Evolutionary conservation across 176 grass and related monocot species (phyloP).

Genomic region (Bolboschoenus planiculmis): DNA sequence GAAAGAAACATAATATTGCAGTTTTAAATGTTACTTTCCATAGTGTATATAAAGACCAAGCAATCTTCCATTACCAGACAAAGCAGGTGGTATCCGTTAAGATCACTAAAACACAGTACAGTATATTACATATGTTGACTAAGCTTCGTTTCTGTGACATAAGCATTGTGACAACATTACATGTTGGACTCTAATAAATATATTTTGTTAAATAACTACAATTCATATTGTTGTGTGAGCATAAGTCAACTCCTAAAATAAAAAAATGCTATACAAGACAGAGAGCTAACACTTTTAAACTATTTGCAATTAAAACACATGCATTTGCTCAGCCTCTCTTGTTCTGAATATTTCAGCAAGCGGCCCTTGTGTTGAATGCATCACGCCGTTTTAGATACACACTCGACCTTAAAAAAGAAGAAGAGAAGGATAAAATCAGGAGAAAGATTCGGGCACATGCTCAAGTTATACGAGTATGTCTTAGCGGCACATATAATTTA

Average conservation of each 20-base stretch:
- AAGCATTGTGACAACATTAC: not conserved
- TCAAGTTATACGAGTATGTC: conserved; percentile 61
- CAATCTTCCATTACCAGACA: not conserved
- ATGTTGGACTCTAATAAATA: not conserved
- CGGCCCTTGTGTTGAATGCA: conserved; percentile 58
- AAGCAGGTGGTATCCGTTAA: not conserved
- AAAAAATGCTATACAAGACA: not conserved
- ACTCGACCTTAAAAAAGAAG: conserved; percentile 48
- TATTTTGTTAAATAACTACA: not conserved
- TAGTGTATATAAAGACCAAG: not conserved
- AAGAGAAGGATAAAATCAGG: conserved; percentile 44
- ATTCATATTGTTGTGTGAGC: not conserved
- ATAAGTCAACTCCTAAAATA: not conserved
- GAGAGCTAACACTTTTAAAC: not conserved
- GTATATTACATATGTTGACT: not conserved
- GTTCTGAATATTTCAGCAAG: conserved; percentile 35
- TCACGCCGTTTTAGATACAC: conserved; percentile 63
- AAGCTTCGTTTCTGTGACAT: not conserved
- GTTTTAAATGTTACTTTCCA: not conserved
- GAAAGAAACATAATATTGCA: not conserved
- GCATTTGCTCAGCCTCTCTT: not conserved
- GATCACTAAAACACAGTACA: not conserved
- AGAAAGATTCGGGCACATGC: conserved; percentile 50
- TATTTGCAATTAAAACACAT: not conserved
- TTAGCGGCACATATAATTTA: not conserved